These are phyloP conservation scores for Psophocarpus tetragonolobus DNA, from an alignment of 306 rosid genomes.

Conservation along the genomic window DNA sequence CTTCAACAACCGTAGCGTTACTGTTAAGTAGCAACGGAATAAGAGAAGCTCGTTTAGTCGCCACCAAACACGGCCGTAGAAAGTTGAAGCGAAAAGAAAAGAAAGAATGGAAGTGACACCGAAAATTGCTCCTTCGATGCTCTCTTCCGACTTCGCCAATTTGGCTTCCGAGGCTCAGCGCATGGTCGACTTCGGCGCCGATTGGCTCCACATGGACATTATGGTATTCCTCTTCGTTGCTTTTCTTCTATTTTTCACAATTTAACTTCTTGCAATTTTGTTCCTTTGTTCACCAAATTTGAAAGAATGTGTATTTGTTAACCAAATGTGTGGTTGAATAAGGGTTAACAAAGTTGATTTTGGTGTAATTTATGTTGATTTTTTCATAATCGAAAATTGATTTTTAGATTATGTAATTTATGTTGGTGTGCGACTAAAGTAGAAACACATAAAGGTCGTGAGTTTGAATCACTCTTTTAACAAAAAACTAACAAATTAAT, in stretches of 20 bases:
- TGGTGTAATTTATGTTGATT: no score
- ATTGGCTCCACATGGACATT: slow-evolving; percentile 99
- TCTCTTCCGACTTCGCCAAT: slow-evolving; percentile 93
- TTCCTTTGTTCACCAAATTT: not conserved
- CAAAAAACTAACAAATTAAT: no score
- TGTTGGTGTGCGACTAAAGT: no score
- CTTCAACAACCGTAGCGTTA: no score
- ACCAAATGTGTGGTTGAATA: no score
- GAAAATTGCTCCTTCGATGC: slow-evolving; percentile 97
- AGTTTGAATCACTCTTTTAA: no score
- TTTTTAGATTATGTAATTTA: no score
- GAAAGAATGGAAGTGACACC: slow-evolving; percentile 49
- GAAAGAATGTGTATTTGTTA: not conserved
- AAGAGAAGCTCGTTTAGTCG: not conserved
- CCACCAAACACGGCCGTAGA: not conserved
- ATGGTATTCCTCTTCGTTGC: slow-evolving; percentile 54
- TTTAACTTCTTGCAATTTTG: not conserved
- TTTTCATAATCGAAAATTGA: no score
- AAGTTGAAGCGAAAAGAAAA: not conserved
- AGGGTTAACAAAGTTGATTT: no score
- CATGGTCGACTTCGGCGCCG: slow-evolving; percentile 82
- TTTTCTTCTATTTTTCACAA: not conserved
- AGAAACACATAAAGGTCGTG: no score
- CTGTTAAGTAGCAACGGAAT: no score
- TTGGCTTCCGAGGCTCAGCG: slow-evolving; percentile 89